Conservation (phyloP, 2,329 filamentous ascomycete species). For the Phialocephala sp. region DNA sequence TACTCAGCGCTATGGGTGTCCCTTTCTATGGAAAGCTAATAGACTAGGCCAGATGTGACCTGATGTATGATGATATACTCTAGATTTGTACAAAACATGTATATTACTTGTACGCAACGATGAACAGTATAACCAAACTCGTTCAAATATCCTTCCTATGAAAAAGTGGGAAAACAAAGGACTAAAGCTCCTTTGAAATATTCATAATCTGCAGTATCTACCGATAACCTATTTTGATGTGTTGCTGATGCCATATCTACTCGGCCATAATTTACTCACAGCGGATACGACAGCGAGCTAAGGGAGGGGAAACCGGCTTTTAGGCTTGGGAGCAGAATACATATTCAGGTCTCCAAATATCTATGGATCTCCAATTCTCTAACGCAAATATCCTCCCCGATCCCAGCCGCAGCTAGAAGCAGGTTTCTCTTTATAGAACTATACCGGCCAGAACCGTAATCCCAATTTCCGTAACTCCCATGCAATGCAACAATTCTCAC, state of each 20-base stretch:
- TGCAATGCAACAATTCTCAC: constrained; percentile 19
- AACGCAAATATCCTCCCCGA: neutral
- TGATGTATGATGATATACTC: constrained; percentile 11
- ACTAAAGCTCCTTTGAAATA: no score
- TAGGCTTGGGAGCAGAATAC: neutral
- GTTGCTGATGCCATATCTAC: no score
- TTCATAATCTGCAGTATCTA: no score
- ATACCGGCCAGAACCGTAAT: neutral
- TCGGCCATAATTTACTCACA: no score
- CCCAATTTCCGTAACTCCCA: constrained; percentile 14
- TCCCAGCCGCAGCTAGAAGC: neutral
- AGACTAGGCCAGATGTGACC: constrained; percentile 25
- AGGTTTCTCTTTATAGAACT: neutral
- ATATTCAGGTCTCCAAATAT: neutral
- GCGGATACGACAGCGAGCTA: neutral
- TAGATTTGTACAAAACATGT: constrained; percentile 33
- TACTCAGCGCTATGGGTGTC: constrained; percentile 37
- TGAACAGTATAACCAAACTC: constrained; percentile 7
- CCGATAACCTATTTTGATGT: no score
- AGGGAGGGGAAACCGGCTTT: neutral
- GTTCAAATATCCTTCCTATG: neutral
- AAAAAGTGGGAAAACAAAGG: neutral
- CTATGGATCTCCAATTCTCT: neutral
- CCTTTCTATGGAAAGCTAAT: constrained; percentile 39
- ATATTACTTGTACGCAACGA: constrained; percentile 31